A percentile compares a stretch with the other conserved stretches of the same genome.
These are phyloP conservation scores for Sophora flavescens DNA, from an alignment of 306 rosid genomes.

Conservation along the genomic window DNA sequence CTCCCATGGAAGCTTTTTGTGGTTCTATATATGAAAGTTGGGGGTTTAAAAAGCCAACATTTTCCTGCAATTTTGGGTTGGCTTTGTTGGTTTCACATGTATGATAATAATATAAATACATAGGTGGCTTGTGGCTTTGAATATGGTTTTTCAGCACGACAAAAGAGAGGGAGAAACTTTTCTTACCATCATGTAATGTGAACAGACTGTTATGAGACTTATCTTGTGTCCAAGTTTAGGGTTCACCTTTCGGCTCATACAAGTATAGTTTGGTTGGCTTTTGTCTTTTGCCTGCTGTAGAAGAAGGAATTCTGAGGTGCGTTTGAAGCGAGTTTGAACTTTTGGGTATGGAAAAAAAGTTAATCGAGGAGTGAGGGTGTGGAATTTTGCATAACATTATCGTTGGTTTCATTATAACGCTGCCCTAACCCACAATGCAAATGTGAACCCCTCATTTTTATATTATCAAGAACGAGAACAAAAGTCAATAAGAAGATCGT, in stretches of 20 bases:
- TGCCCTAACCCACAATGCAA: background rate
- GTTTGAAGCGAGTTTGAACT: constrained; percentile 7
- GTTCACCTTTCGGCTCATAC: constrained; percentile 47
- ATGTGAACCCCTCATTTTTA: background rate
- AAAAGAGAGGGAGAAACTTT: too few species aligned
- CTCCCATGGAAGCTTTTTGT: constrained; percentile 32
- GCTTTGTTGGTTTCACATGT: constrained; percentile 42
- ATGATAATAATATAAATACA: background rate
- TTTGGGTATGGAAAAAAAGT: background rate
- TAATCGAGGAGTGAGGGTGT: background rate
- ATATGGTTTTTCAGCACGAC: background rate
- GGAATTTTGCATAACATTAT: background rate
- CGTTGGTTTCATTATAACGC: background rate
- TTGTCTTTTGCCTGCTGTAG: background rate
- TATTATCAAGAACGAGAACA: constrained; percentile 6
- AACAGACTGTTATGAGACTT: background rate
- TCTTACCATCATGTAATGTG: background rate
- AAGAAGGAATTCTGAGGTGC: constrained; percentile 7
- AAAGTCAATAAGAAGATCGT: constrained; percentile 25
- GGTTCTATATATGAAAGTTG: constrained; percentile 25
- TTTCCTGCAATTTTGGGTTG: constrained; percentile 40
- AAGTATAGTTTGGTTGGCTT: constrained; percentile 33
- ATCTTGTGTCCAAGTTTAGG: constrained; percentile 1
- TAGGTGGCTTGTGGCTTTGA: background rate
- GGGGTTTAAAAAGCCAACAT: constrained; percentile 27